Evolutionary conservation across 2,329 filamentous ascomycete genomes (phyloP), one percentile per base, ranked within the genome.

Genomic region (Pyrenophora tritici-repentis): DNA sequence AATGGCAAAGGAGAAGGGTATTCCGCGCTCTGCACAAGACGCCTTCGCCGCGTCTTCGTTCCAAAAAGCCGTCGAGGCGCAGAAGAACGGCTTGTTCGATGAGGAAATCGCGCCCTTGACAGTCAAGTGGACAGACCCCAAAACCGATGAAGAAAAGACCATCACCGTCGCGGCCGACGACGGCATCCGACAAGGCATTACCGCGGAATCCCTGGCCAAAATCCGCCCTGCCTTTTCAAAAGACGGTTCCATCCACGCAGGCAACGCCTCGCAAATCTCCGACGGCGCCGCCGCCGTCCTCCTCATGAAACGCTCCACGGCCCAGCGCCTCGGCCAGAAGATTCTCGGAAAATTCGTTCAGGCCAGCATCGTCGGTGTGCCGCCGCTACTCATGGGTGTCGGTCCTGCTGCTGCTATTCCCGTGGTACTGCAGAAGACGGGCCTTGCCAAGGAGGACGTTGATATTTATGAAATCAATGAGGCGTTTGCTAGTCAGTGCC

Each of bases 401-500:
- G 94, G 94, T 1, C 94, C 94, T 42, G 96, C 91, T 85, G 92
- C 92, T 76, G 92, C 94, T 50, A 97, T 99, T 68, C 94, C 94
- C 59, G 89, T 92, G 72, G 92, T 90, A 3, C 86, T 97, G 49
- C 83, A 90, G 72, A 92, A 94, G 74, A 90, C 92, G 0, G 91
- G 92, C 53, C 86, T 99, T 65, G 81, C 80, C 72, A 90, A 87
- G 76, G 88, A 67, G 50, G 93, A 97, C 63, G 91, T 99, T 24
- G 94, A 97, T 73, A 93, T 97, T 70, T 97, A 85, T 70, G 94
- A 99, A 84, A 97, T 99, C 83, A 99, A 99, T 81, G 94, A 99
- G 83, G 94, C 94, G 1, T 99, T 99, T 75, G 94, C 94, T 26
- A 90, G 86, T 58, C 93, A 97, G 82, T 96, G 91, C 76, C 76